phyloP scores from a whole-genome alignment of 345 rosid genomes.

The Corchorus olitorius region DNA sequence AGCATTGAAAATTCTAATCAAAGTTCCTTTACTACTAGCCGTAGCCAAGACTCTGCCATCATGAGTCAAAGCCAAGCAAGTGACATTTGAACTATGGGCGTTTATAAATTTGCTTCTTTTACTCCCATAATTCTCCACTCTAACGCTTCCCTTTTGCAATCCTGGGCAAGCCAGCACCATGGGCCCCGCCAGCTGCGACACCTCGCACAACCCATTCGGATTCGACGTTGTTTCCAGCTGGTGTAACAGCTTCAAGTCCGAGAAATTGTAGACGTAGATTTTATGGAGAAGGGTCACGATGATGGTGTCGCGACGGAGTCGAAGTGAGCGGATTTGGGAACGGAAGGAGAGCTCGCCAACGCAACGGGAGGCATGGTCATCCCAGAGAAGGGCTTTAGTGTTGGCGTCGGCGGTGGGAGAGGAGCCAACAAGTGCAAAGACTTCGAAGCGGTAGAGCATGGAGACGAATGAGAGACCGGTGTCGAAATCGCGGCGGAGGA shows the following conservation, averaged over 20 bases:
- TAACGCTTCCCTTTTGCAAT: conserved; percentile 82
- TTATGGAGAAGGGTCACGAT: conserved; percentile 80
- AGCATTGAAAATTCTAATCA: conserved; percentile 74
- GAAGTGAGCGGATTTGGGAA: conserved; percentile 80
- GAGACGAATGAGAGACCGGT: conserved; percentile 70
- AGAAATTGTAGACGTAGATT: conserved; percentile 80
- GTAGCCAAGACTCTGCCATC: conserved; percentile 90
- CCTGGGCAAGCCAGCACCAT: conserved; percentile 88
- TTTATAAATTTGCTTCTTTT: conserved; percentile 77
- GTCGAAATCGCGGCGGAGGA: background rate
- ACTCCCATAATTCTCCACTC: conserved; percentile 83
- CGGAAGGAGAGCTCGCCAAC: conserved; percentile 88
- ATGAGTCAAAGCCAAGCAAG: conserved; percentile 80
- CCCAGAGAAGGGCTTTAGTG: conserved; percentile 96
- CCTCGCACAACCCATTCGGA: conserved; percentile 85
- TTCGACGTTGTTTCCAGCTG: conserved; percentile 89
- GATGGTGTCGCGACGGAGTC: conserved; percentile 77
- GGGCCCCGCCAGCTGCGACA: conserved; percentile 76
- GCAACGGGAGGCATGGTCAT: conserved; percentile 83
- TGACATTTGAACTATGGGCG: conserved; percentile 91
- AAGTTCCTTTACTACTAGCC: conserved; percentile 88
- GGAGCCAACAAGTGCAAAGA: conserved; percentile 81
- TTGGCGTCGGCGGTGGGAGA: conserved; percentile 60
- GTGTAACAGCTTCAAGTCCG: conserved; percentile 77
- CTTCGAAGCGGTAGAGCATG: conserved; percentile 89